Evolutionary conservation across 148 eudicot species (phyloP).

Genomic region (Cornus kousa): DNA sequence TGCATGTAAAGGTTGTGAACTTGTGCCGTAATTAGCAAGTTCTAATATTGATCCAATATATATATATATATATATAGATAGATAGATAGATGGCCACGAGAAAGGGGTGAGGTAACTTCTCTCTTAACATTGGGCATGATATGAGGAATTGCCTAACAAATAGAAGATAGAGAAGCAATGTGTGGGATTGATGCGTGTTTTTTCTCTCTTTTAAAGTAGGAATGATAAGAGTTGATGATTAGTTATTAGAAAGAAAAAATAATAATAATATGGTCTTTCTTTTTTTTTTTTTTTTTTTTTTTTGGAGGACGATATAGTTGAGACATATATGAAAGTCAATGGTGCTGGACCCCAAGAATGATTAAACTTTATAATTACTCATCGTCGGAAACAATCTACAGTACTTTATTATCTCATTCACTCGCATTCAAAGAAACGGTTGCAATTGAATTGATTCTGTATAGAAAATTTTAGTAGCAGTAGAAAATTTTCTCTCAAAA

Average conservation of each 20-base stretch:
- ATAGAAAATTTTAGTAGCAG: too few species aligned
- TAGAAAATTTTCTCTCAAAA: too few species aligned
- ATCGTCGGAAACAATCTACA: neutral
- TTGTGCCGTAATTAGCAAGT: slow-evolving; percentile 2
- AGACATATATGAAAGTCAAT: slow-evolving; percentile 6
- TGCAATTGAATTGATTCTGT: too few species aligned
- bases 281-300: too few species aligned
- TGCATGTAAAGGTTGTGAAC: neutral
- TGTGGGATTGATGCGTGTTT: neutral
- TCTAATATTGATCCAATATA: neutral
- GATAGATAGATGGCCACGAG: neutral
- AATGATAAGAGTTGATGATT: too few species aligned
- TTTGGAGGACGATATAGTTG: neutral
- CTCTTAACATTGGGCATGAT: neutral
- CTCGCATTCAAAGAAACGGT: too few species aligned
- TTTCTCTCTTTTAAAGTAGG: too few species aligned
- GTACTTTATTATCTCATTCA: too few species aligned
- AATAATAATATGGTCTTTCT: too few species aligned
- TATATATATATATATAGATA: too few species aligned
- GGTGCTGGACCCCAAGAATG: neutral
- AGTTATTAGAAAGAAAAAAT: too few species aligned
- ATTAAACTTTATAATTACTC: neutral
- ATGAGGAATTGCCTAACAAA: neutral
- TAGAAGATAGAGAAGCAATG: slow-evolving; percentile 2
- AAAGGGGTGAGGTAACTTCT: neutral